Evolutionary conservation across 1,284 basidiomycete genomes (phyloP), one percentile per base, ranked within the genome.

Genomic region (Kalmanozyma brasiliensis): DNA sequence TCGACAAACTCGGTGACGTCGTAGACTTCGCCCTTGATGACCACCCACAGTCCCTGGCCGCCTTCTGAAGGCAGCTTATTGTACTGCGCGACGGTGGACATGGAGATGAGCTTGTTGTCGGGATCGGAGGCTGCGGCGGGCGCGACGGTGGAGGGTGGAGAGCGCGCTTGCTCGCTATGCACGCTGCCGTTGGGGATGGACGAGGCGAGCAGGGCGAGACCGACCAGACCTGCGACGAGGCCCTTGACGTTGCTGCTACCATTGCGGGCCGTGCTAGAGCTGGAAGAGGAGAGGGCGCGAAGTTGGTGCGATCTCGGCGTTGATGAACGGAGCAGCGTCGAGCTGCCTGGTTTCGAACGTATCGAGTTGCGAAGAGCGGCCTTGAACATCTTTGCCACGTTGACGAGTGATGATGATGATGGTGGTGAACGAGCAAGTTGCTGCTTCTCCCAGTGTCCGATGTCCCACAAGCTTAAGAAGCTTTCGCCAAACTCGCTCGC

Each of bases 1-100:
- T 84, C 83, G 41, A 95, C 83, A 80, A 95, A 94, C 11, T 91
- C 89, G 6, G 93, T 94, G 53, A 94, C n/a, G 23, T 83, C 82
- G 61, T 83, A 83, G 1, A 83, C 77, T 16, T 68, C 36, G 10
- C 78, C 75, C 26, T 82, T 71, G 57, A 83, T 70, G 8, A 77
- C 73, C 20, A 82, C 49, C 79, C 79, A 82, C 10, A 67, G 41
- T 11, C 67, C 67, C 29, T 65, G 48, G 8, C 67, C 67, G 34
- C 76, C 73, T 14, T 63, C 47, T 8, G 73, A 65, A 3, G 47
- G 45, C 8, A 70, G 67, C 20, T 68, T 56, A 49, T 75, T 73
- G 65, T 82, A 76, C 22, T 46, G 17, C 0, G 48, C 63, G 6
- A 82, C 73, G 10, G 76, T 64, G n/a, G 71, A 59, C 59, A 69